Base-by-base conservation (phyloP, 2,329 filamentous ascomycete genomes). In the Nakataea oryzae region DNA sequence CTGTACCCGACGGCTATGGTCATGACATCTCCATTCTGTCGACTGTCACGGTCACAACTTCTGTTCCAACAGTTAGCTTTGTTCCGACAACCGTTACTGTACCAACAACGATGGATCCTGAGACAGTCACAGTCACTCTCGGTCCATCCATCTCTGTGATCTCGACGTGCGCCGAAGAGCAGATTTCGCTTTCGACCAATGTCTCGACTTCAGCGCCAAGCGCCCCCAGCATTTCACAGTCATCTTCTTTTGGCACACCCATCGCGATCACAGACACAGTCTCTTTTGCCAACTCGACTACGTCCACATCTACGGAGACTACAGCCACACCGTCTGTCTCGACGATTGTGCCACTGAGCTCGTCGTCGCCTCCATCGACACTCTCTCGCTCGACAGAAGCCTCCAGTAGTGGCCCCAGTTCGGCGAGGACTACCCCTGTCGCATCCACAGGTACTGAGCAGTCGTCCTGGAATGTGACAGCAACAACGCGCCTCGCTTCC, bases 21-120 rank as follows among this genome's bases (percentile, higher is more conserved):
- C 57, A 62, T 54, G 60, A 58, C 2, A 24, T 60, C 1, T 61
- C 60, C 17, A 58, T 63, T n/a, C n/a, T n/a, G 24, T 57, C 63
- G n/a, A 64, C 62, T n/a, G 57, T 63, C 57, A 63, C 63, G 14
- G 21, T n/a, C 21, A 50, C 41, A 3, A 56, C 54, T n/a, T 27
- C 54, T 29, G 17, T 56, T 3, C 54, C 54, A 11, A 56, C 54
- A 56, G n/a, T n/a, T n/a, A n/a, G n/a, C n/a, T n/a, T n/a, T n/a
- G n/a, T n/a, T n/a, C n/a, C n/a, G n/a, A n/a, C n/a, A n/a, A n/a
- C n/a, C n/a, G n/a, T n/a, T n/a, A n/a, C n/a, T n/a, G n/a, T n/a
- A 56, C 26, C 4, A 17, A 17, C 26, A 24, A 21, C 21, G 21
- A 27, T 47, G 41, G 21, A 50, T 17, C 41, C 41, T 8, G 21